Evolutionary conservation across 1,284 basidiomycete genomes (phyloP).

Genomic region (Paramarasmius palmivorus): DNA sequence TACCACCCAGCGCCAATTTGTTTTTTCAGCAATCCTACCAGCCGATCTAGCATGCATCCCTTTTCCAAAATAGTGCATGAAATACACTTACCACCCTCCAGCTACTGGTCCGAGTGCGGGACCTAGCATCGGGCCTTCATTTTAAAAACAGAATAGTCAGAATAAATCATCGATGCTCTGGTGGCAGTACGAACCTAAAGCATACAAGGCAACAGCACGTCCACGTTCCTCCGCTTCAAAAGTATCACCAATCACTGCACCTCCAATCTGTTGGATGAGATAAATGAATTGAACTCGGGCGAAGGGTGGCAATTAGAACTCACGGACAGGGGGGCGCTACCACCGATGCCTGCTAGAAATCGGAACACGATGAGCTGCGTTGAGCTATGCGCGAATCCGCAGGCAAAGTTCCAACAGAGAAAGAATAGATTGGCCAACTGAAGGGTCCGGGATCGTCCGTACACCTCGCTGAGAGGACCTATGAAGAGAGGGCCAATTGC

Average conservation of each 20-base stretch:
- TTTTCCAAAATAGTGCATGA: neutral
- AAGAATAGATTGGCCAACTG: constrained; percentile 45
- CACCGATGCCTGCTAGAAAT: constrained; percentile 43
- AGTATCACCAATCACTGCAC: constrained; percentile 71
- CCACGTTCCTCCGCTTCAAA: constrained; percentile 73
- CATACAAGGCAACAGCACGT: constrained; percentile 67
- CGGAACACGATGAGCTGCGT: constrained; percentile 43
- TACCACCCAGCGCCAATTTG: constrained; percentile 69
- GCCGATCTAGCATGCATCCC: neutral
- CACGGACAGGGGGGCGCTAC: constrained; percentile 40
- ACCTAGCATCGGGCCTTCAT: neutral
- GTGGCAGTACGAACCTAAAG: no score
- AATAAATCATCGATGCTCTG: constrained; percentile 28
- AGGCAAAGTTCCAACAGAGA: constrained; percentile 42
- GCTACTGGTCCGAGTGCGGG: constrained; percentile 2
- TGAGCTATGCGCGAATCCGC: constrained; percentile 42
- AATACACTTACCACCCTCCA: constrained; percentile 9
- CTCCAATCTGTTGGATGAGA: constrained; percentile 58
- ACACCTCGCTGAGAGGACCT: constrained; percentile 56
- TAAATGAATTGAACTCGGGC: neutral
- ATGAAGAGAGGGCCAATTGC: constrained; percentile 43
- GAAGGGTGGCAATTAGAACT: constrained; percentile 23
- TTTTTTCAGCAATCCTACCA: constrained; percentile 51
- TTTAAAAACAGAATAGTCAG: constrained; percentile 20
- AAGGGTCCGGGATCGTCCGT: constrained; percentile 30